Percentiles rank a stretch among this genome's conserved stretches.
Evolutionary conservation across 2,329 filamentous ascomycete species (phyloP).

Genomic region (Hypocreales sp.): DNA sequence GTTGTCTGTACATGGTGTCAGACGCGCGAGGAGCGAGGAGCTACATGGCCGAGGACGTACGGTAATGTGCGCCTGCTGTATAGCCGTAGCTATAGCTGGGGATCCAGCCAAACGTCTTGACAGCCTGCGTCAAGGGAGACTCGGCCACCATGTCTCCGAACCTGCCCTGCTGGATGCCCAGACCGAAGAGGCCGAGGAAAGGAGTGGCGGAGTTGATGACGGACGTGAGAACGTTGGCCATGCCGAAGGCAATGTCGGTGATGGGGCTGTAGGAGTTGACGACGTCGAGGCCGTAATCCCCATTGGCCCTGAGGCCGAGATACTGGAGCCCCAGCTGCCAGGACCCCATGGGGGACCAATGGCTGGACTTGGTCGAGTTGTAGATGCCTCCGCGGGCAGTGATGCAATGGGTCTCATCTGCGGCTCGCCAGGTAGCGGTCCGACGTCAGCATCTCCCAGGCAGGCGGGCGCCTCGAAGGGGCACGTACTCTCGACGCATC

Average conservation of each 20-base stretch:
- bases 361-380: constrained; percentile 33
- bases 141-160: constrained; percentile 34
- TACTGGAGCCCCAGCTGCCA: constrained; percentile 45
- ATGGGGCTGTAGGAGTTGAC: constrained; percentile 25
- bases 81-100: constrained; percentile 63
- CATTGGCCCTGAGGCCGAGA: constrained; percentile 43
- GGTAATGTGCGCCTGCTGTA: constrained; percentile 60
- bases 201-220: constrained; percentile 39
- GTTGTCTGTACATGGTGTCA: constrained; percentile 13
- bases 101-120: constrained; percentile 43
- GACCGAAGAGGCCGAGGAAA: constrained; percentile 37
- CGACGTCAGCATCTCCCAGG: too few relatives aligned
- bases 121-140: constrained; percentile 37
- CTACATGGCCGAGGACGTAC: constrained; percentile 31
- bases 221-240: constrained; percentile 31
- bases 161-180: constrained; percentile 38
- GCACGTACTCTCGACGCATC: constrained; percentile 33
- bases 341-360: constrained; percentile 42
- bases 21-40: not conserved
- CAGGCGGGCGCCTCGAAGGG: constrained; percentile 3
- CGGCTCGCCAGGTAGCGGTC: constrained; percentile 7
- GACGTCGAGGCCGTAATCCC: constrained; percentile 44
- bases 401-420: constrained; percentile 35
- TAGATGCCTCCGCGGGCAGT: constrained; percentile 44
- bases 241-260: constrained; percentile 19